Conservation (phyloP, 2,329 filamentous ascomycete species). For the Claviceps purpurea region DNA sequence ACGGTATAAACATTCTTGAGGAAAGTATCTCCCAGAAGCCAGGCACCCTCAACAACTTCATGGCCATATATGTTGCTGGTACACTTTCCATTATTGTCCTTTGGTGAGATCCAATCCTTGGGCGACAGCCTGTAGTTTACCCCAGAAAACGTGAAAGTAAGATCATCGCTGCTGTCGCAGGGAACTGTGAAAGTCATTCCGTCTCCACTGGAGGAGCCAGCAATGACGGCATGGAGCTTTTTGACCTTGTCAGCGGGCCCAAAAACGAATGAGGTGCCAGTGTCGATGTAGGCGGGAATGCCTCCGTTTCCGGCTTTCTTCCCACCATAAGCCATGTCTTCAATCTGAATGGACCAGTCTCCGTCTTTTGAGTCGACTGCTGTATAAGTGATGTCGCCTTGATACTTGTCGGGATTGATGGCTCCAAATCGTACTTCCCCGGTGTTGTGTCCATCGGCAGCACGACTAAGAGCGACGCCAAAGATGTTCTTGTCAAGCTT, state of each 20-base stretch:
- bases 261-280: slow-evolving; percentile 69
- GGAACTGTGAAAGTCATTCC: slow-evolving; percentile 57
- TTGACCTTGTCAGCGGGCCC: slow-evolving; percentile 54
- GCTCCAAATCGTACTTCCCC: slow-evolving; percentile 70
- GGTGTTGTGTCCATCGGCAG: slow-evolving; percentile 49
- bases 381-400: slow-evolving; percentile 56
- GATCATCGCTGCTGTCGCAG: slow-evolving; percentile 47
- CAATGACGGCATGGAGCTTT: slow-evolving; percentile 53
- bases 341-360: slow-evolving; percentile 63
- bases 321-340: slow-evolving; percentile 50
- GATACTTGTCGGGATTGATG: slow-evolving; percentile 52
- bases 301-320: slow-evolving; percentile 41
- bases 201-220: slow-evolving; percentile 42
- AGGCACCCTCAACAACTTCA: slow-evolving; percentile 50
- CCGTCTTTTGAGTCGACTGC: slow-evolving; percentile 32
- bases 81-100: slow-evolving; percentile 33
- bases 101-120: slow-evolving; percentile 54
- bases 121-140: slow-evolving; percentile 52
- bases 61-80: slow-evolving; percentile 64
- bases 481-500: slow-evolving; percentile 52
- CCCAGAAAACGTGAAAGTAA: slow-evolving; percentile 57
- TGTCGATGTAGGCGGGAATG: slow-evolving; percentile 62
- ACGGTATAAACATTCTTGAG: slow-evolving; percentile 82
- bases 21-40: slow-evolving; percentile 78
- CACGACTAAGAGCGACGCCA: slow-evolving; percentile 56